Evolutionary conservation across 164 flowering plant species (phyloP).

Genomic region (Tetrastigma voinierianum): DNA sequence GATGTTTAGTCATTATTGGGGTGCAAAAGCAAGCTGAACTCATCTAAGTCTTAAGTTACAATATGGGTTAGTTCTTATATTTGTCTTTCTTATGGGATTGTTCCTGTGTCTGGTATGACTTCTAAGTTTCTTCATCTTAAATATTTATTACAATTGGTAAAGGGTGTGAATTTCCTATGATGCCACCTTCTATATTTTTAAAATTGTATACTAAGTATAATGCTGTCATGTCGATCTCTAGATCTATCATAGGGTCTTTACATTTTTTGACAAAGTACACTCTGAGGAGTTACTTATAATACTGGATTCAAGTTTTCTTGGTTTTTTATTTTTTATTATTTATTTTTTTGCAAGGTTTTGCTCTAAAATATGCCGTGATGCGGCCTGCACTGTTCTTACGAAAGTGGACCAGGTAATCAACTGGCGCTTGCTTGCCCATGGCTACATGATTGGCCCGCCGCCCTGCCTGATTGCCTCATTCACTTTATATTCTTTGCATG

Average conservation of each 20-base stretch:
- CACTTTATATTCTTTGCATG: neutral
- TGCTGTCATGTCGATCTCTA: too few species aligned
- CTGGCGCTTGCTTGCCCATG: neutral
- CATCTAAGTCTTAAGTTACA: neutral
- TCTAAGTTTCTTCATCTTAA: too few species aligned
- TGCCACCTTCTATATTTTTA: too few species aligned
- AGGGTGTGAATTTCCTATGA: too few species aligned
- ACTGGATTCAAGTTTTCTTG: too few species aligned
- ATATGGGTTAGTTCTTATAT: neutral
- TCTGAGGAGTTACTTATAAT: too few species aligned
- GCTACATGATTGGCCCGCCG: neutral
- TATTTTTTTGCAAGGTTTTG: slow-evolving; percentile 81
- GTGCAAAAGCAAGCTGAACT: neutral
- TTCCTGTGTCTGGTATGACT: too few species aligned
- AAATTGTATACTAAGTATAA: too few species aligned
- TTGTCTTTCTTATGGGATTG: too few species aligned
- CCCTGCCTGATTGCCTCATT: neutral
- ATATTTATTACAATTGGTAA: too few species aligned
- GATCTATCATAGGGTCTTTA: too few species aligned
- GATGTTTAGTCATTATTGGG: neutral
- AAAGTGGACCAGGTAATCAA: slow-evolving; percentile 83
- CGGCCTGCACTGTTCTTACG: slow-evolving; percentile 91
- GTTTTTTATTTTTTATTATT: neutral
- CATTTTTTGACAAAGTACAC: too few species aligned
- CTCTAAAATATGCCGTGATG: slow-evolving; percentile 95